These are phyloP conservation scores for Amauroascus verrucosus DNA, from an alignment of 2,329 filamentous ascomycete species.

Conservation along the genomic window DNA sequence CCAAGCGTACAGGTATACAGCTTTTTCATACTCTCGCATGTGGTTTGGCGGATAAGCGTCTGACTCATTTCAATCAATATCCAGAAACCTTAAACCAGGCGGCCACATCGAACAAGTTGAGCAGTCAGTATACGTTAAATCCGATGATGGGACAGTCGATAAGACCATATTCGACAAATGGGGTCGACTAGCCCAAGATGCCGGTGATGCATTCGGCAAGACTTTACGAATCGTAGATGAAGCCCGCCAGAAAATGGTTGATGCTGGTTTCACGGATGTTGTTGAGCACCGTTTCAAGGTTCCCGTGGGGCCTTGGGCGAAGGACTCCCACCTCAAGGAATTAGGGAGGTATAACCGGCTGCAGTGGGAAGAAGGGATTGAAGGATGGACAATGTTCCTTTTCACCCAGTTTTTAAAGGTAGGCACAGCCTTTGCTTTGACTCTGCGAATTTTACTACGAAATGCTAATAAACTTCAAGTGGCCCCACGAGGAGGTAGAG, in stretches of 20 bases:
- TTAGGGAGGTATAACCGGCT: constrained; percentile 12
- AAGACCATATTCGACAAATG: constrained; percentile 19
- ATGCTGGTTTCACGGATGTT: constrained; percentile 39
- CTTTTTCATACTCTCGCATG: not conserved
- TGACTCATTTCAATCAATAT: not conserved
- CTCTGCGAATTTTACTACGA: not conserved
- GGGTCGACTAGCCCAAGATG: constrained; percentile 16
- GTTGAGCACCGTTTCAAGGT: constrained; percentile 33
- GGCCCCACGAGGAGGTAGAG: constrained; percentile 22
- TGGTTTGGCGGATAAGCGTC: not conserved
- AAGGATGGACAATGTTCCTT: constrained; percentile 16
- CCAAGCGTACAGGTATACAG: constrained; percentile 18
- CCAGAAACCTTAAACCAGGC: constrained; percentile 26
- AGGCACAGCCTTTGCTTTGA: not conserved
- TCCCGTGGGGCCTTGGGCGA: constrained; percentile 16
- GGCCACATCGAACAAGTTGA: constrained; percentile 29
- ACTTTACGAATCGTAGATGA: constrained; percentile 19
- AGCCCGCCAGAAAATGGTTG: constrained; percentile 24
- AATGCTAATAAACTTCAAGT: constrained; percentile 13
- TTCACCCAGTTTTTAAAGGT: constrained; percentile 14
- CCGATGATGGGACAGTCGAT: constrained; percentile 20
- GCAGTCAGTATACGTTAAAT: constrained; percentile 17
- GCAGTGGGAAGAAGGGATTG: constrained; percentile 16
- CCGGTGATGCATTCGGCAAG: constrained; percentile 20
- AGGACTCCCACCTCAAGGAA: constrained; percentile 14